Percentiles rank a stretch among this genome's conserved stretches.
These are phyloP conservation scores for Sanghuangporus weigelae DNA, from an alignment of 1,284 basidiomycete genomes.

Conservation along the genomic window DNA sequence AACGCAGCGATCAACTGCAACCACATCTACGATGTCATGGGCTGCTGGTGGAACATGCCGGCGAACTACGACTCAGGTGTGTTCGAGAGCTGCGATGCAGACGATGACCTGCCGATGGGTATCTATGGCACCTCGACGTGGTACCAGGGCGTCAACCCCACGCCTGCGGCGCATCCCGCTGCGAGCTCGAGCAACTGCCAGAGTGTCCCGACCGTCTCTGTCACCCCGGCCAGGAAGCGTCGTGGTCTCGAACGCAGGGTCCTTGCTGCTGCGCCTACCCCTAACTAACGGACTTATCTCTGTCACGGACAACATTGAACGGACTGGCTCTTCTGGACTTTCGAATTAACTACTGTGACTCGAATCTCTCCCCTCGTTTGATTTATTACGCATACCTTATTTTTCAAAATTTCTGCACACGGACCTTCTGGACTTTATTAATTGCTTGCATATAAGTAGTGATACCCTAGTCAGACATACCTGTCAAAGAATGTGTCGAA, in stretches of 20 bases:
- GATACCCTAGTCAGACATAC: background rate
- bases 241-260: constrained; percentile 6
- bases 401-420: background rate
- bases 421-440: background rate
- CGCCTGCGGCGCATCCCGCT: constrained; percentile 45
- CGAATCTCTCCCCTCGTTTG: background rate
- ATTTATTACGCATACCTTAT: background rate
- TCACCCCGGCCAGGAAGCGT: constrained; percentile 28
- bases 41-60: constrained; percentile 46
- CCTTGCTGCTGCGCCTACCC: background rate
- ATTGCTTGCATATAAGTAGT: background rate
- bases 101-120: constrained; percentile 51
- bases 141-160: constrained; percentile 48
- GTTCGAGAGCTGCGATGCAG: constrained; percentile 48
- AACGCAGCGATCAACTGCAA: constrained; percentile 54
- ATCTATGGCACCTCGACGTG: constrained; percentile 57
- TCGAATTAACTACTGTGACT: background rate
- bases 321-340: background rate
- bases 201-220: constrained; percentile 38
- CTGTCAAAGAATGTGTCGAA: too few species aligned
- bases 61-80: constrained; percentile 45
- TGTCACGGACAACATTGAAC: background rate
- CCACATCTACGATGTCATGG: constrained; percentile 38
- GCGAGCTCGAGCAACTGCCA: constrained; percentile 35
- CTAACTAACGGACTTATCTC: background rate